These are phyloP conservation scores for Plasmodium vivax DNA, from an alignment of 169 alveolate species.

Conservation along the genomic window DNA sequence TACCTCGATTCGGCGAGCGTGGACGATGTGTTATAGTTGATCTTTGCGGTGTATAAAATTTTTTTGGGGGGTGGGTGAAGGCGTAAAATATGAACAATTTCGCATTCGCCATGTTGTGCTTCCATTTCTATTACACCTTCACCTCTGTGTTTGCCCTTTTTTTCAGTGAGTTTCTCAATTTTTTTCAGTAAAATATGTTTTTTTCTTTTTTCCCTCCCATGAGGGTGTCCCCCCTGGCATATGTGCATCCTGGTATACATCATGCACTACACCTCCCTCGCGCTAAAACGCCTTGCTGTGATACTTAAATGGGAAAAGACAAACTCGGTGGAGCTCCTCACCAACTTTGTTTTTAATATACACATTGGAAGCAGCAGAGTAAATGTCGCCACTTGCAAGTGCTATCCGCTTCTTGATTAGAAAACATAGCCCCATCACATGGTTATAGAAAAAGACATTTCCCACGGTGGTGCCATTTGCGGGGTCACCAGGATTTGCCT, in stretches of 20 bases:
- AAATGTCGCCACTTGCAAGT: constrained; percentile 12
- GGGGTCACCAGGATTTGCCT: not conserved
- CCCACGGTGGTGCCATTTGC: constrained; percentile 4
- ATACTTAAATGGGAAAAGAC: constrained; percentile 5
- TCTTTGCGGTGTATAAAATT: not conserved
- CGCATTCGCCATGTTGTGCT: not conserved
- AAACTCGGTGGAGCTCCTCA: constrained; percentile 15
- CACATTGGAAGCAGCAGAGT: constrained; percentile 19
- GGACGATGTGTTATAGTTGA: constrained; percentile 8
- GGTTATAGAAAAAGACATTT: constrained; percentile 48
- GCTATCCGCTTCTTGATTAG: constrained; percentile 25
- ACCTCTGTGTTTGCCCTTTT: not conserved
- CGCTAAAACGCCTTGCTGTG: not conserved
- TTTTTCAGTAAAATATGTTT: not conserved
- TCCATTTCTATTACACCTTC: not conserved
- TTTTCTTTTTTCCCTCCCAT: not conserved
- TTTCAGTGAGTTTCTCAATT: not conserved
- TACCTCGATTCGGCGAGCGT: constrained; percentile 42
- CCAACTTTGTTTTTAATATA: constrained; percentile 25
- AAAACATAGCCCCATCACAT: constrained; percentile 63
- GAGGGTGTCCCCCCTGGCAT: not conserved
- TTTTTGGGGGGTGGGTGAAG: not conserved
- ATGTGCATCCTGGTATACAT: not conserved
- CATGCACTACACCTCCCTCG: not conserved
- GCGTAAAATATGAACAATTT: not conserved